These are phyloP conservation scores for Pythium aristosporum DNA, from an alignment of 352 stramenopile genomes.

Conservation along the genomic window DNA sequence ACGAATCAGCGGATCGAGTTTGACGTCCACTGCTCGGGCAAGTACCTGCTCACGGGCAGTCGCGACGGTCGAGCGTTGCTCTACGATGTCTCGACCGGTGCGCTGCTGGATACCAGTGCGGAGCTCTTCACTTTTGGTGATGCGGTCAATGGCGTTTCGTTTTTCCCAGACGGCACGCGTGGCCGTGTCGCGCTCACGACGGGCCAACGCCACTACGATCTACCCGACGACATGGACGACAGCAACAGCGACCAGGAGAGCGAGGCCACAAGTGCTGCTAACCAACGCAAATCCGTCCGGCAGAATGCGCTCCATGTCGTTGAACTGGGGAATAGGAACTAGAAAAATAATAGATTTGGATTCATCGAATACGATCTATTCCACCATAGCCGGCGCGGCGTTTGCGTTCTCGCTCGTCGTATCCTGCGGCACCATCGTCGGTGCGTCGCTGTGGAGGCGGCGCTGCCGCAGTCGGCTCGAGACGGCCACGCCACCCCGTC, in stretches of 20 bases:
- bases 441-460: slow-evolving; percentile 16
- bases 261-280: not conserved
- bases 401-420: slow-evolving; percentile 28
- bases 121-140: slow-evolving; percentile 40
- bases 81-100: slow-evolving; percentile 57
- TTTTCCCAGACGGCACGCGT: slow-evolving; percentile 55
- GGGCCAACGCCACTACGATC: slow-evolving; percentile 63
- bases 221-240: slow-evolving; percentile 64
- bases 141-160: slow-evolving; percentile 72
- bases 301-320: slow-evolving; percentile 26
- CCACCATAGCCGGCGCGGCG: slow-evolving; percentile 48
- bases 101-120: slow-evolving; percentile 34
- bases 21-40: slow-evolving; percentile 63
- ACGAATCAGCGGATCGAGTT: slow-evolving; percentile 82
- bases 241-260: slow-evolving; percentile 14
- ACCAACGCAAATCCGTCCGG: not conserved
- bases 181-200: slow-evolving; percentile 55
- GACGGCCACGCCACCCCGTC: slow-evolving; percentile 61
- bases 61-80: slow-evolving; percentile 48
- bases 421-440: slow-evolving; percentile 15
- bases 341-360: slow-evolving; percentile 3
- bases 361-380: slow-evolving; percentile 52
- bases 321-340: slow-evolving; percentile 20
- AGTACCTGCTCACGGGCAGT: slow-evolving; percentile 65
- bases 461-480: slow-evolving; percentile 40